These are phyloP conservation scores for Funneliformis mosseae DNA, from an alignment of 192 early-diverging fungal species.

Conservation along the genomic window DNA sequence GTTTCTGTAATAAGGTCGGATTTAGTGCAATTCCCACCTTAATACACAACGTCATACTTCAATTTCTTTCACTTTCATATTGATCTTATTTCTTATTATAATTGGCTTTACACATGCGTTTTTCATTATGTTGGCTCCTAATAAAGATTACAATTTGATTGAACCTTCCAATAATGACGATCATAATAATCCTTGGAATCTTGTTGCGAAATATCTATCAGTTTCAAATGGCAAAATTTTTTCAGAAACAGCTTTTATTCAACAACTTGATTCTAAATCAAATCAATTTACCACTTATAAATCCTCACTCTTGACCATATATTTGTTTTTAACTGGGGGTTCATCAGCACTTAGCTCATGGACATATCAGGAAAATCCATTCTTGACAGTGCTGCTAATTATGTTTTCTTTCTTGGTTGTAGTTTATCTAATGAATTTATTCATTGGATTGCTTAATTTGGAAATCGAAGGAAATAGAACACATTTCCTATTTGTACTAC, in stretches of 20 bases:
- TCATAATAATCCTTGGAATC: too few relatives aligned
- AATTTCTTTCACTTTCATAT: neutral
- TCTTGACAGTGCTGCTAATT: neutral
- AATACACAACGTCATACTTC: too few relatives aligned
- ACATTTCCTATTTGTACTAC: neutral
- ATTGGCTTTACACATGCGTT: too few relatives aligned
- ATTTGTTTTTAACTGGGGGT: neutral
- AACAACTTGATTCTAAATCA: neutral
- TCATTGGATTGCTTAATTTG: neutral
- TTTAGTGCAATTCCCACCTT: too few relatives aligned
- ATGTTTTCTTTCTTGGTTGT: neutral
- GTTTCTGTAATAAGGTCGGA: too few relatives aligned
- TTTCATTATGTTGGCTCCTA: too few relatives aligned
- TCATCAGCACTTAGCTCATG: neutral
- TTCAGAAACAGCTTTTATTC: neutral
- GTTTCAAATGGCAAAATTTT: neutral
- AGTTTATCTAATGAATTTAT: neutral
- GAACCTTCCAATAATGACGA: too few relatives aligned
- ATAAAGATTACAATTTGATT: neutral
- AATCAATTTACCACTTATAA: neutral
- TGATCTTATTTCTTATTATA: neutral
- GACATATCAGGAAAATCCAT: neutral
- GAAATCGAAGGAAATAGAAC: neutral
- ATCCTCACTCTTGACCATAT: neutral
- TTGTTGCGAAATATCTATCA: too few relatives aligned